Base-by-base conservation (phyloP, 2,329 filamentous ascomycete genomes). In the Clonostachys solani region DNA sequence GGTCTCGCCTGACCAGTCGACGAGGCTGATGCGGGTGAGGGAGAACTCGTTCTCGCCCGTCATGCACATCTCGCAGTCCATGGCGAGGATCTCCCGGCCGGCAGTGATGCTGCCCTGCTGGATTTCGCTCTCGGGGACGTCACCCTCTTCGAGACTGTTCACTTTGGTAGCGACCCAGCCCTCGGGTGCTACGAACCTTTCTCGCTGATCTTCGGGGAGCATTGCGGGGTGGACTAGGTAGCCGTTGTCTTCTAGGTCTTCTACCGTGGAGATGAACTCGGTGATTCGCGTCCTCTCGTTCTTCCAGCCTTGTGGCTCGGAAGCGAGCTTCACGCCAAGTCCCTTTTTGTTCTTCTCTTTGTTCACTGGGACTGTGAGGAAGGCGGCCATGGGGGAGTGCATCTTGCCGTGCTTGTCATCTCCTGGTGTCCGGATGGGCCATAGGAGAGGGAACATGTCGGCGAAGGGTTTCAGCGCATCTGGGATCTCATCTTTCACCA, bases 1-100 rank as follows among this genome's bases (percentile, higher is more conserved):
- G 10, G 88, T 79, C 34, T 83, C 80, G 43, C 92, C 92, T 55
- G 91, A 82, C 92, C 94, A 99, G 50, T 83, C 74, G 8, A 99
- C 73, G 37, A 97, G 66, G 62, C 91, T 96, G 62, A 97, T 86
- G 48, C 94, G 84, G 2, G 94, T 95, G 40, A 99, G 81, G 35
- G 92, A 89, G 52, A 87, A 89, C 54, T 89, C 81, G 43, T 83
- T 83, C 50, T 86, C 83, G 50, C 85, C 87, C 3, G 91, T 95
- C 69, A 90, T 84, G 63, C 92, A 96, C 94, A 99, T 99, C 67
- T 99, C 94, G 67, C 94, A 99, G 63, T 99, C 94, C 47, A 99
- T 74, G 2, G 90, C 86, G 43, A 95, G 72, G 12, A 96, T 72
- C 36, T 86, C 79, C 52, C 90, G 82, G 35, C 92, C 94, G 33